Conservation (phyloP, 129 eudicot genomes). For the Arctium minus region DNA sequence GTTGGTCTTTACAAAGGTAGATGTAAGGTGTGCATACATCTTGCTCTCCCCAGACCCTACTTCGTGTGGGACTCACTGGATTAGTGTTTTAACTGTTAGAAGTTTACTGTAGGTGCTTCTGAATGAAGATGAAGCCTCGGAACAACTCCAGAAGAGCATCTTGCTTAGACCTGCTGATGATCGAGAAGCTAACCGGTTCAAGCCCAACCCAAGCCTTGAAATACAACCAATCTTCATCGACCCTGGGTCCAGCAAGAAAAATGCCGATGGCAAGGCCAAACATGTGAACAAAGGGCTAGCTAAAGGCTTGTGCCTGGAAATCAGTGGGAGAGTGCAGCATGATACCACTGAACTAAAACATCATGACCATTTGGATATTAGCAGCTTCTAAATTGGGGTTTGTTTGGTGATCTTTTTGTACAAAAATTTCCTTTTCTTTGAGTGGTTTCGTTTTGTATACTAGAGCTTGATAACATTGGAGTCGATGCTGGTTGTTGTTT, state of each 20-base stretch:
- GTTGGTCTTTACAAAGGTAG: too few relatives aligned
- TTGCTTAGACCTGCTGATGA: constrained; percentile 62
- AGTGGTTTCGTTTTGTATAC: not conserved
- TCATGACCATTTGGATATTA: constrained; percentile 32
- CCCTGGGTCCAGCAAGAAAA: constrained; percentile 64
- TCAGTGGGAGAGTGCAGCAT: constrained; percentile 95
- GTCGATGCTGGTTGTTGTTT: too few relatives aligned
- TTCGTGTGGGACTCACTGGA: too few relatives aligned
- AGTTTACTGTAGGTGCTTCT: constrained; percentile 52
- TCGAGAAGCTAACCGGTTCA: constrained; percentile 67
- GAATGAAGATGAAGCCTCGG: constrained; percentile 75
- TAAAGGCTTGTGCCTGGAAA: constrained; percentile 81
- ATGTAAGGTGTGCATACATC: too few relatives aligned
- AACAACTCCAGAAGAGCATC: constrained; percentile 52
- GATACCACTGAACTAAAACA: constrained; percentile 45
- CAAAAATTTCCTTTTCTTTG: not conserved
- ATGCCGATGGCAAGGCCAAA: constrained; percentile 26
- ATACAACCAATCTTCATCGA: constrained; percentile 82
- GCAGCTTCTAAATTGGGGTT: constrained; percentile 9
- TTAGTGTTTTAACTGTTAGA: not conserved
- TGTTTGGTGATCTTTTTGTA: not conserved
- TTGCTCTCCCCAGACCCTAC: too few relatives aligned
- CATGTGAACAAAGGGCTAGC: constrained; percentile 37
- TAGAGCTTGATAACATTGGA: not conserved
- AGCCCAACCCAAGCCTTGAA: constrained; percentile 78